These are phyloP conservation scores for Populus deltoides DNA, from an alignment of 345 rosid species.

Conservation along the genomic window DNA sequence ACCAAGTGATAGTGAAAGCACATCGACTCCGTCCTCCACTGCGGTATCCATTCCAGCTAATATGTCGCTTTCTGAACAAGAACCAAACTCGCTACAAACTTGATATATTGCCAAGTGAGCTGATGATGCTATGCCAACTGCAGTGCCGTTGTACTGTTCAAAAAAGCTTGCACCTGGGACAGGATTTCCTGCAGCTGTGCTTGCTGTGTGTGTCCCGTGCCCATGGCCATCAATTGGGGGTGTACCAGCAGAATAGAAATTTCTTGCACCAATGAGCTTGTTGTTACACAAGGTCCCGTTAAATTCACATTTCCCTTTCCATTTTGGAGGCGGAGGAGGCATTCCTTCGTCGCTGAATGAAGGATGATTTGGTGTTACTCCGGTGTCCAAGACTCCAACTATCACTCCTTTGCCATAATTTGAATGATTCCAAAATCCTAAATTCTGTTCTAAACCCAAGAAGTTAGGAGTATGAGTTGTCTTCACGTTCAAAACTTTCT, in stretches of 20 bases:
- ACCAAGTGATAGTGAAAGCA: conserved; percentile 55
- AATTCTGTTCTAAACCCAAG: conserved; percentile 13
- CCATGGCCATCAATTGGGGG: conserved; percentile 7
- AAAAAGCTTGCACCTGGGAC: conserved; percentile 19
- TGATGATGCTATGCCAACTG: conserved; percentile 28
- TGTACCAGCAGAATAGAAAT: background rate
- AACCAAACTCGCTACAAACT: conserved; percentile 38
- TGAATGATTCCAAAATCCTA: conserved; percentile 16
- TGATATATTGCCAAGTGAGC: conserved; percentile 63
- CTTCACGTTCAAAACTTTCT: conserved; percentile 19
- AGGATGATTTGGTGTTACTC: conserved; percentile 20
- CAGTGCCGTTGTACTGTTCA: conserved; percentile 59
- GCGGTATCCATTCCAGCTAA: conserved; percentile 63
- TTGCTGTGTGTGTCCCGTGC: conserved; percentile 29
- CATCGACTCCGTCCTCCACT: conserved; percentile 62
- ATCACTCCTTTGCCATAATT: conserved; percentile 22
- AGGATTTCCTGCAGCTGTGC: conserved; percentile 49
- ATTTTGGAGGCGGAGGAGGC: conserved; percentile 23
- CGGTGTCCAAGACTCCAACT: conserved; percentile 18
- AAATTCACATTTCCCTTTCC: conserved; percentile 28
- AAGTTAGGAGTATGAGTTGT: conserved; percentile 18
- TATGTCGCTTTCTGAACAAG: conserved; percentile 49
- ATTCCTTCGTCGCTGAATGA: conserved; percentile 23
- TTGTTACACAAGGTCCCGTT: conserved; percentile 9
- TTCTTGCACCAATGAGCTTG: conserved; percentile 23